Evolutionary conservation across 768 basidiomycete genomes (phyloP), one percentile per base, ranked within the genome.

Genomic region (Amanita polypyramis): DNA sequence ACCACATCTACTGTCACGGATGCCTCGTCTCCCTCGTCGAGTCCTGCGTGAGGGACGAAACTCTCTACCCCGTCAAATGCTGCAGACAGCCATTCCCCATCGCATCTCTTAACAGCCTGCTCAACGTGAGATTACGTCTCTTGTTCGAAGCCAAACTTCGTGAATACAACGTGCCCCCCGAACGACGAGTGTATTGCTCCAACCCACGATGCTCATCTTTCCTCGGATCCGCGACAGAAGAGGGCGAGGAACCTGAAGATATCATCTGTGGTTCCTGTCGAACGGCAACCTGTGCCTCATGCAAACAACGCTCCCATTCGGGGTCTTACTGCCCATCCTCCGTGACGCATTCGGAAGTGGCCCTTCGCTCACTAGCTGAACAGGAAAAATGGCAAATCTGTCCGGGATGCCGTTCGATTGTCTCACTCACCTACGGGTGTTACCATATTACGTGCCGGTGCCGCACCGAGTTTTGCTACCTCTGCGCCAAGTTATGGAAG

Each of bases 361-460:
- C 25, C 5, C 40, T 81, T 2, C 65, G 59, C 14, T 68, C 64
- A 3, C 66, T 80, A 2, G 80, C 78, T 0, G 54, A 56, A 2
- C 52, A 64, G 21, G 51, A 73, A 40, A 61, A 63, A 9, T 83
- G 78, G 80, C 77, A 82, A 53, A 80, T 76, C 0, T 84, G 82
- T 55, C 80, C 80, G 0, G 69, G 69, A 3, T 84, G 82, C 55
- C 55, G 65, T 4, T 62, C 68, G n/a, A 66, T 83, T 43, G 68
- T 82, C 36, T 80, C 83, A 52, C 67, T 80, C 14, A 56, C 62
- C 14, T 54, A 66, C 4, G 81, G 82, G 0, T 83, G 82, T 51
- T 78, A 73, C 57, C 82, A 84, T 40, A 82, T 84, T 64, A 80
- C 72, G 10, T 84, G 81, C 51, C 66, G 70, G n/a, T 81, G 80